Evolutionary conservation across 2,329 filamentous ascomycete genomes (phyloP), one percentile per base, ranked within the genome.

Genomic region (Dissoconium aciculare): DNA sequence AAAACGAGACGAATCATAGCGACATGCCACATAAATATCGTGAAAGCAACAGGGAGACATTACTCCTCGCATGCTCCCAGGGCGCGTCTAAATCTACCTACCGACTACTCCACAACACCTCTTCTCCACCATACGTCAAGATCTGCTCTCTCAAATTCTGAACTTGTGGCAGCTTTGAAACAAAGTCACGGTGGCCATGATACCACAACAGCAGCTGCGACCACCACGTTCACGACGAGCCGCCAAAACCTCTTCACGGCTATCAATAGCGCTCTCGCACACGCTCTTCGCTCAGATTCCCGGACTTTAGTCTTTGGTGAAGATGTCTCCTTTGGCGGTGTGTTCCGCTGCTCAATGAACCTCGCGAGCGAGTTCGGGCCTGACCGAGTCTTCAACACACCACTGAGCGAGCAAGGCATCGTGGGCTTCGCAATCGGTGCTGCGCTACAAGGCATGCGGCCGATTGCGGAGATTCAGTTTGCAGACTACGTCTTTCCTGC

Each of bases 311-410:
- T 98, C 6, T 98, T 98, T 48, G 89, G 89, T 25, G 89, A 98
- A 57, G 89, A 98, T 52, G 84, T 98, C 5, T 82, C 89, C 10
- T 98, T 98, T 46, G 89, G 89, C 25, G 89, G 89, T 32, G 89
- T 98, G 11, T 98, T 98, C 51, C 71, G 89, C 34, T 94, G 82
- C 17, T 47, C 44, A 5, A 87, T 89, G 74, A 82, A 85, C 45
- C 67, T 98, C 11, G 74, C 83, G 17, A 79, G 84, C 39, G 82
- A 82, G 33, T 92, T 89, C 53, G 89, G 89, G 5, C 68, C 72
- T 2, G 79, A 89, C 35, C 69, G 89, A 34, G 85, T 98, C 17
- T 98, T 98, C 66, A 95, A 98, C 57, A 95, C 85, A 11, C 89
- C 89, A 0, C 59, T 98, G 43, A 82, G 78, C 17, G 89, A 98